A percentile compares a stretch with the other conserved stretches of the same genome.
These are phyloP conservation scores for Durusdinium trenchii DNA, from an alignment of 73 alveolate species.

Conservation along the genomic window DNA sequence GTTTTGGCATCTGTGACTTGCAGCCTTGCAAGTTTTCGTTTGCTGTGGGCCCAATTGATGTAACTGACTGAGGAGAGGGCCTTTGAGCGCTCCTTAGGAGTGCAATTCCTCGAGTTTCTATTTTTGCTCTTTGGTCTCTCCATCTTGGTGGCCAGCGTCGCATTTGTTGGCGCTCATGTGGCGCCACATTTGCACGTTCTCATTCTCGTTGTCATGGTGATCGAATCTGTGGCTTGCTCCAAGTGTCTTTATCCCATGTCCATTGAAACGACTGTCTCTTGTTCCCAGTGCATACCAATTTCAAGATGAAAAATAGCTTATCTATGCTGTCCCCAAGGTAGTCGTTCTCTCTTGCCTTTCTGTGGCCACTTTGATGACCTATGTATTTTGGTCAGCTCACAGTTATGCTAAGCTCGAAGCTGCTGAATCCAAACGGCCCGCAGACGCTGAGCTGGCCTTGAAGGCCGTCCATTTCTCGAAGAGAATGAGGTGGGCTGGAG, in stretches of 20 bases:
- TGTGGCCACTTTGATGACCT: constrained; percentile 40
- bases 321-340: background rate
- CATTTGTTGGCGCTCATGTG: background rate
- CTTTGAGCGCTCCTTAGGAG: constrained; percentile 36
- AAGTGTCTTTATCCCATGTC: no score
- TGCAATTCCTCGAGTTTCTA: background rate
- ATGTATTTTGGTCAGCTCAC: constrained; percentile 26
- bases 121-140: background rate
- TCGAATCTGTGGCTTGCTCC: background rate
- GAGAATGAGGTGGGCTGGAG: constrained; percentile 38
- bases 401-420: constrained; percentile 57
- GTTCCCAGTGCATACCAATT: no score
- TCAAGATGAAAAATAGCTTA: background rate
- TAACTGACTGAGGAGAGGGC: no score
- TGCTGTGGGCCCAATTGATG: no score
- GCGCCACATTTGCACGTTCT: constrained; percentile 9
- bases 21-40: no score
- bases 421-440: background rate
- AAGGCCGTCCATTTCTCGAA: constrained; percentile 64
- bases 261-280: no score
- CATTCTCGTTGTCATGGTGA: background rate
- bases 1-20: no score
- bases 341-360: constrained; percentile 16
- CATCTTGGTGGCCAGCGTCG: background rate
- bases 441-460: constrained; percentile 15